Evolutionary conservation across 2,329 filamentous ascomycete genomes (phyloP).

Genomic region (Ophiostoma perfectum): DNA sequence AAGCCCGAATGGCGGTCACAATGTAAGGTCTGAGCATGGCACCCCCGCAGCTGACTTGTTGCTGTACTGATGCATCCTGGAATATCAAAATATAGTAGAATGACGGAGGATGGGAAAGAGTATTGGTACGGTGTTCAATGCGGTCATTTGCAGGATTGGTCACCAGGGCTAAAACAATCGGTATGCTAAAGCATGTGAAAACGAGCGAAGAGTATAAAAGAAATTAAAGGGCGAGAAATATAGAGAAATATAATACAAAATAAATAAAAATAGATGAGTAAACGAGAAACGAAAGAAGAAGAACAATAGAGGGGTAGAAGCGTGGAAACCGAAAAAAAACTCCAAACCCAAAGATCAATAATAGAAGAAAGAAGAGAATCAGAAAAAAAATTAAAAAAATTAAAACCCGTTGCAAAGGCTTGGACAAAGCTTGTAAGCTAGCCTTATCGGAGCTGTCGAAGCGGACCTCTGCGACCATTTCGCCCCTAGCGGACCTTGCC

Average conservation of each 20-base stretch:
- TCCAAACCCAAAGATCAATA: background rate
- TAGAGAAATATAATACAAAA: no score
- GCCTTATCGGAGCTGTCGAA: constrained; percentile 2
- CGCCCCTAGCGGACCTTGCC: constrained; percentile 1
- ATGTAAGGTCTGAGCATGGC: no score
- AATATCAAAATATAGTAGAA: no score
- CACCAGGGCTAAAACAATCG: no score
- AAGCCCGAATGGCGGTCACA: no score
- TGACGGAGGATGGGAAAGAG: no score
- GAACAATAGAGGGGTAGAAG: background rate
- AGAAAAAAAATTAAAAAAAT: background rate
- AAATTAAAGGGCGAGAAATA: background rate
- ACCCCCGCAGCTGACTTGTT: no score
- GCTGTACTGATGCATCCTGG: no score
- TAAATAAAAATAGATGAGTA: background rate
- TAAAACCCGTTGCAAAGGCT: background rate
- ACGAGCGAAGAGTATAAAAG: no score
- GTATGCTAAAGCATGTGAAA: no score
- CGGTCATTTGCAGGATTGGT: no score
- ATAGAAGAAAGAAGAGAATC: background rate
- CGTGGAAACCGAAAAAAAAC: background rate
- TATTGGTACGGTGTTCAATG: no score
- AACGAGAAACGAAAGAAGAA: background rate
- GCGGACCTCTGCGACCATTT: background rate
- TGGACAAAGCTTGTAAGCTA: constrained; percentile 3